Percentiles rank a stretch among this genome's conserved stretches.
These are phyloP conservation scores for Coccomyxa sp. DNA, from an alignment of 139 green algal species.

Conservation along the genomic window DNA sequence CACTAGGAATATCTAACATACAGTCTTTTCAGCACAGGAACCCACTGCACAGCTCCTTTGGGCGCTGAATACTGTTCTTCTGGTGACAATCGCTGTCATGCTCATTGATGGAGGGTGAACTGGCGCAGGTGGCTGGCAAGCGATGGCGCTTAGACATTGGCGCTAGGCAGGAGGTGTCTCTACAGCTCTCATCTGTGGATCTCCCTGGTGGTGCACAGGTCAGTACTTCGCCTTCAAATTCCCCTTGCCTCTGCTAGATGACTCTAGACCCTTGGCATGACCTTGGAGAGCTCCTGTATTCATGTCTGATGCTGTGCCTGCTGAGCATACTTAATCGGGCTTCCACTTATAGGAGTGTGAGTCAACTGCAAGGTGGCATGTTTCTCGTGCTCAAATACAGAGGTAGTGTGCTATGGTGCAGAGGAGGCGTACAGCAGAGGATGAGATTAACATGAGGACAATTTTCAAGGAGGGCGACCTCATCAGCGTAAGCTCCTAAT, in stretches of 20 bases:
- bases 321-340: not conserved
- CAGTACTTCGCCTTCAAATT: not conserved
- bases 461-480: constrained; percentile 82
- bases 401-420: constrained; percentile 15
- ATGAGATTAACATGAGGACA: constrained; percentile 85
- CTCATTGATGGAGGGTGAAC: not conserved
- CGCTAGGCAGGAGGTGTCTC: constrained; percentile 52
- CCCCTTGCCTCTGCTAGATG: not conserved
- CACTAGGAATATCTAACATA: not conserved
- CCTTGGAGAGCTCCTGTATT: not conserved
- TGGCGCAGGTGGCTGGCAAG: constrained; percentile 62
- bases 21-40: not conserved
- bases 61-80: not conserved
- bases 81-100: not conserved
- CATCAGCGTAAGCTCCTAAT: constrained; percentile 46
- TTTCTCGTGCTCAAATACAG: not conserved
- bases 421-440: constrained; percentile 77
- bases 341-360: no score
- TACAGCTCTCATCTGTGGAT: constrained; percentile 83
- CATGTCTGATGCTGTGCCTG: not conserved
- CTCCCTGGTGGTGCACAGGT: constrained; percentile 74
- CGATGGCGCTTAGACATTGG: constrained; percentile 80
- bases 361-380: not conserved
- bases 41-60: not conserved
- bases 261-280: not conserved